Percentiles rank a stretch among this genome's conserved stretches.
These are phyloP conservation scores for Cladophialophora exuberans DNA, from an alignment of 2,329 filamentous ascomycete species.

Conservation along the genomic window DNA sequence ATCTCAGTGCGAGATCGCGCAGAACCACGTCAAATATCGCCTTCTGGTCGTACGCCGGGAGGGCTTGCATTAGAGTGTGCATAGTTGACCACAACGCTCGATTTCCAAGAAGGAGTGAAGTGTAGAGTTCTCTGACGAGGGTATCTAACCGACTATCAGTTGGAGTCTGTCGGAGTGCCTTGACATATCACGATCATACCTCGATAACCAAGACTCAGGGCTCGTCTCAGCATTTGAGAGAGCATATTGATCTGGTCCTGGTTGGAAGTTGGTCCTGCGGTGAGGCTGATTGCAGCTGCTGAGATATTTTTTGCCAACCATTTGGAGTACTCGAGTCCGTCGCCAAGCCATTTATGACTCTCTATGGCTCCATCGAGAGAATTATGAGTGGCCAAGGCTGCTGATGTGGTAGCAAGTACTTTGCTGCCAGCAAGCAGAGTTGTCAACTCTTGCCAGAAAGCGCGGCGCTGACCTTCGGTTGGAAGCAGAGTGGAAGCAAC, in stretches of 20 bases:
- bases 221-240: slow-evolving; percentile 57
- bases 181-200: slow-evolving; percentile 50
- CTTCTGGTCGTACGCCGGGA: slow-evolving; percentile 55
- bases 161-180: not conserved
- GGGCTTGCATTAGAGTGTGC: slow-evolving; percentile 42
- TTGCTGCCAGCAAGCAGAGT: slow-evolving; percentile 63
- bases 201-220: slow-evolving; percentile 71
- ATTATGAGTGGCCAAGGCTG: slow-evolving; percentile 50
- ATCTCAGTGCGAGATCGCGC: slow-evolving; percentile 46
- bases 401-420: slow-evolving; percentile 60
- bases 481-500: slow-evolving; percentile 46
- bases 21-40: slow-evolving; percentile 50
- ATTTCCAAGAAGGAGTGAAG: slow-evolving; percentile 40
- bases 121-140: slow-evolving; percentile 45
- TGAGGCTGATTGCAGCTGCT: slow-evolving; percentile 47
- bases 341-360: slow-evolving; percentile 62
- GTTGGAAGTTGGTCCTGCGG: slow-evolving; percentile 35
- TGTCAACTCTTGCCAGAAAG: slow-evolving; percentile 68
- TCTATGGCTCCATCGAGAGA: slow-evolving; percentile 35
- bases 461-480: slow-evolving; percentile 36
- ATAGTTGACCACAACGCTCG: slow-evolving; percentile 38
- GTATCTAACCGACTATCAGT: slow-evolving; percentile 38
- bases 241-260: slow-evolving; percentile 39
- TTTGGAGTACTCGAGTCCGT: slow-evolving; percentile 65
- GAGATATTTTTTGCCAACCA: slow-evolving; percentile 74